Percentiles rank a stretch among this genome's conserved stretches.
phyloP scores from a whole-genome alignment of 2,329 filamentous ascomycete genomes.

The Microcyclospora pomicola region DNA sequence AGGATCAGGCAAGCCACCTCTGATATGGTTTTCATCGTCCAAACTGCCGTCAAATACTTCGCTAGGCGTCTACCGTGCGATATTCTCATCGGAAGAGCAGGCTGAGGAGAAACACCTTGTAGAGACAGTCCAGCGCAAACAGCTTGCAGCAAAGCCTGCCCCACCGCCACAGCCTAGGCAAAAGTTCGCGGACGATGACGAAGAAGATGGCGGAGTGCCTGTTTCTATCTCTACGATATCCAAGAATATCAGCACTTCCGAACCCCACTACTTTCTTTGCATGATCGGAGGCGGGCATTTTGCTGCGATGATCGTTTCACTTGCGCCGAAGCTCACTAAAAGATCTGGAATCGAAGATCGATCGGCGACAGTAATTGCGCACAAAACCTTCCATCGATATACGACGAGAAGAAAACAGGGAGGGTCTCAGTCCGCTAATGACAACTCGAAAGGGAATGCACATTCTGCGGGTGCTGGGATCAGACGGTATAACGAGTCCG shows the following conservation, averaged over 20 bases:
- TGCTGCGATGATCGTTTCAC: slow-evolving; percentile 85
- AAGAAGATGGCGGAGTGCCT: slow-evolving; percentile 44
- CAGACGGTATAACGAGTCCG: slow-evolving; percentile 86
- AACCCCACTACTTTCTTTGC: slow-evolving; percentile 84
- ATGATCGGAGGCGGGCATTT: slow-evolving; percentile 99
- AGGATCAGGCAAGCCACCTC: slow-evolving; percentile 52
- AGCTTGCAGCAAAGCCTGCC: slow-evolving; percentile 50
- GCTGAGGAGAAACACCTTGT: slow-evolving; percentile 47
- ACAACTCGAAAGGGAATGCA: slow-evolving; percentile 83
- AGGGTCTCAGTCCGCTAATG: slow-evolving; percentile 85
- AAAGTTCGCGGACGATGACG: slow-evolving; percentile 22
- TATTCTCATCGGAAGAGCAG: slow-evolving; percentile 62
- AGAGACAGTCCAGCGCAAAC: slow-evolving; percentile 60
- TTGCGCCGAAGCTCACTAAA: slow-evolving; percentile 66
- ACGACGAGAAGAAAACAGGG: slow-evolving; percentile 94
- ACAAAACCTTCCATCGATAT: slow-evolving; percentile 97
- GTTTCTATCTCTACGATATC: slow-evolving; percentile 28
- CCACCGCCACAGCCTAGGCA: slow-evolving; percentile 31
- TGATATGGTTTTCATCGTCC: slow-evolving; percentile 76
- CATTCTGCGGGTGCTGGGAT: slow-evolving; percentile 86
- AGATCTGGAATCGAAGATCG: slow-evolving; percentile 61
- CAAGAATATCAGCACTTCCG: slow-evolving; percentile 42
- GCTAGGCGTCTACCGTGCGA: slow-evolving; percentile 70
- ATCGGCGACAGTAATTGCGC: slow-evolving; percentile 75
- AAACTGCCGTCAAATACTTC: slow-evolving; percentile 63